phyloP scores from a whole-genome alignment of 345 rosid genomes.

The Eucalyptus decipiens region DNA sequence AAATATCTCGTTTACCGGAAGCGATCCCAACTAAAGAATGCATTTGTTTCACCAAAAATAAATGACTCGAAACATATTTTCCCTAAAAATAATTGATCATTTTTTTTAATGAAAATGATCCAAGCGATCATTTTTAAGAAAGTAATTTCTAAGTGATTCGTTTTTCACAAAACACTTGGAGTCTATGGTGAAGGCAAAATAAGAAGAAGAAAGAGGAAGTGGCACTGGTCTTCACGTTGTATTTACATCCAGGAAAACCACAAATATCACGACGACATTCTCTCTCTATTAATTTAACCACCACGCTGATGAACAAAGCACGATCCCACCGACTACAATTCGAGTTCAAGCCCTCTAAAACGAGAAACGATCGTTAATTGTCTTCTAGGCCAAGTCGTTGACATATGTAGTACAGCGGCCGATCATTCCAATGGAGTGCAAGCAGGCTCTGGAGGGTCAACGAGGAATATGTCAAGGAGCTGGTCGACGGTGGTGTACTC shows the following conservation, averaged over 20 bases:
- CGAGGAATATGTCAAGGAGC: slow-evolving; percentile 18
- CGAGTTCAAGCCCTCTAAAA: neutral
- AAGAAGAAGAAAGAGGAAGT: neutral
- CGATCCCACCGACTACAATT: neutral
- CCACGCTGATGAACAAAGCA: neutral
- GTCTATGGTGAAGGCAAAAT: neutral
- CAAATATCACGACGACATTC: neutral
- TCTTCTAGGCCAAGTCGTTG: neutral
- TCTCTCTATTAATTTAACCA: neutral
- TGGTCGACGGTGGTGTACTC: neutral
- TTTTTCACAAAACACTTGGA: no score
- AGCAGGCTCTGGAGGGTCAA: neutral
- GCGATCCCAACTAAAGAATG: no score
- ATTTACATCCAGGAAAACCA: neutral
- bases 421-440: neutral
- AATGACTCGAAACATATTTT: no score
- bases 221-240: neutral
- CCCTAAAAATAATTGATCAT: no score
- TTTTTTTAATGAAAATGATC: no score
- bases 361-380: neutral
- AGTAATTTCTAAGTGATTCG: no score
- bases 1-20: no score
- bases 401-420: neutral
- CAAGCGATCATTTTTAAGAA: no score
- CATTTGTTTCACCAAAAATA: no score